Evolutionary conservation across 2,329 filamentous ascomycete species (phyloP).

Genomic region (Colletotrichum paranaense): DNA sequence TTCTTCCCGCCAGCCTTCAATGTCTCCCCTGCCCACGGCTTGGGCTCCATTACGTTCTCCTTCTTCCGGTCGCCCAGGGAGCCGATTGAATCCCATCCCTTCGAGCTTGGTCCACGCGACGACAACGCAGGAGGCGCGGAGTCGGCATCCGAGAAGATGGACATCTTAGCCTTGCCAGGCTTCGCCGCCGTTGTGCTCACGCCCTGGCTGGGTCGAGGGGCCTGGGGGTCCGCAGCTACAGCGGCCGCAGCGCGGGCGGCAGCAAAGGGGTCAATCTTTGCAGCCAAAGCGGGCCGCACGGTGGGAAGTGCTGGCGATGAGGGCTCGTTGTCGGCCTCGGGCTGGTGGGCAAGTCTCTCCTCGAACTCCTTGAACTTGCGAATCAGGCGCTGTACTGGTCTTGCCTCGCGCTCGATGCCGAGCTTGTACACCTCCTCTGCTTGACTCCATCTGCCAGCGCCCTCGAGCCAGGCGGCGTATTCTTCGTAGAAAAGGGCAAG

Average conservation of each 20-base stretch:
- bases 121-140: conserved; percentile 67
- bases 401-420: conserved; percentile 88
- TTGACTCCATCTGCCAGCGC: conserved; percentile 84
- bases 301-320: conserved; percentile 88
- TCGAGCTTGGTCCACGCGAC: conserved; percentile 64
- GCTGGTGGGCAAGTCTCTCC: conserved; percentile 75
- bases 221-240: conserved; percentile 70
- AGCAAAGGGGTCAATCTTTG: conserved; percentile 87
- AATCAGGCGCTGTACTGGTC: conserved; percentile 81
- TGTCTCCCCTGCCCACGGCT: conserved; percentile 92
- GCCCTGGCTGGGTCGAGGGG: conserved; percentile 62
- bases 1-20: conserved; percentile 89
- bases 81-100: conserved; percentile 93
- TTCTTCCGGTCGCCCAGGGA: conserved; percentile 90
- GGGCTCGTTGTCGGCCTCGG: conserved; percentile 73
- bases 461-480: conserved; percentile 92
- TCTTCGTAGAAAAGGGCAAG: conserved; percentile 97
- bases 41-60: conserved; percentile 88
- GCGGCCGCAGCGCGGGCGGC: conserved; percentile 60
- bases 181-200: conserved; percentile 66
- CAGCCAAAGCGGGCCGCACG: conserved; percentile 83
- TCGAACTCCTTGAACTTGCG: conserved; percentile 96
- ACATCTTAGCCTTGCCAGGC: conserved; percentile 81
- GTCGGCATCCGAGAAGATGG: conserved; percentile 88
- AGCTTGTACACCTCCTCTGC: conserved; percentile 94